Conservation (phyloP, 1,139 yeast species). For the Debaryomycetaceae sp. region DNA sequence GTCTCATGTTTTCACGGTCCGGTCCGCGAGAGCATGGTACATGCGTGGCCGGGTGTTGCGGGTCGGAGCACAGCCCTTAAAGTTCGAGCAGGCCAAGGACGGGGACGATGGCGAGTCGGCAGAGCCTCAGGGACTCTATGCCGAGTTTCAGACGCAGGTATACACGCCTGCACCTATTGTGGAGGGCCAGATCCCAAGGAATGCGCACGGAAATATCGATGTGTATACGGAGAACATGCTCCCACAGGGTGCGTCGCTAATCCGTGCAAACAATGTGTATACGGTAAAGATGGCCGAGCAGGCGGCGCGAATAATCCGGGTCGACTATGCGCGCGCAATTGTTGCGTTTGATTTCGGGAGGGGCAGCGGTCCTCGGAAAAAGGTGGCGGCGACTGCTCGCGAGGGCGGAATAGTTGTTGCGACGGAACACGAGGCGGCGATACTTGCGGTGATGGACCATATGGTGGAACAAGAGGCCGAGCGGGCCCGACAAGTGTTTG, state of each 20-base stretch:
- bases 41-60: slow-evolving; percentile 67
- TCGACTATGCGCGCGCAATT: slow-evolving; percentile 83
- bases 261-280: slow-evolving; percentile 15
- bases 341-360: slow-evolving; percentile 66
- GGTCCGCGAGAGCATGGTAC: slow-evolving; percentile 82
- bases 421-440: slow-evolving; percentile 53
- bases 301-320: slow-evolving; percentile 60
- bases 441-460: slow-evolving; percentile 44
- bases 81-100: slow-evolving; percentile 19
- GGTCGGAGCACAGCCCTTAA: slow-evolving; percentile 57
- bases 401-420: slow-evolving; percentile 75
- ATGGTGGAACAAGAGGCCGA: slow-evolving; percentile 47
- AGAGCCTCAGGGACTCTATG: slow-evolving; percentile 50
- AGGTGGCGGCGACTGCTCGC: slow-evolving; percentile 33
- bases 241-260: slow-evolving; percentile 68
- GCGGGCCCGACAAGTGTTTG: slow-evolving; percentile 32
- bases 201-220: slow-evolving; percentile 77
- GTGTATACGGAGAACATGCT: slow-evolving; percentile 68
- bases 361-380: slow-evolving; percentile 1
- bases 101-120: slow-evolving; percentile 28
- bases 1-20: slow-evolving; percentile 47
- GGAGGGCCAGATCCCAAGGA: slow-evolving; percentile 61
- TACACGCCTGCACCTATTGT: slow-evolving; percentile 56
- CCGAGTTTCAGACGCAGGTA: slow-evolving; percentile 64
- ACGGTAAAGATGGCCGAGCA: slow-evolving; percentile 42